Evolutionary conservation across 2,329 filamentous ascomycete genomes (phyloP).

Genomic region (Phaeosphaeria sp.): DNA sequence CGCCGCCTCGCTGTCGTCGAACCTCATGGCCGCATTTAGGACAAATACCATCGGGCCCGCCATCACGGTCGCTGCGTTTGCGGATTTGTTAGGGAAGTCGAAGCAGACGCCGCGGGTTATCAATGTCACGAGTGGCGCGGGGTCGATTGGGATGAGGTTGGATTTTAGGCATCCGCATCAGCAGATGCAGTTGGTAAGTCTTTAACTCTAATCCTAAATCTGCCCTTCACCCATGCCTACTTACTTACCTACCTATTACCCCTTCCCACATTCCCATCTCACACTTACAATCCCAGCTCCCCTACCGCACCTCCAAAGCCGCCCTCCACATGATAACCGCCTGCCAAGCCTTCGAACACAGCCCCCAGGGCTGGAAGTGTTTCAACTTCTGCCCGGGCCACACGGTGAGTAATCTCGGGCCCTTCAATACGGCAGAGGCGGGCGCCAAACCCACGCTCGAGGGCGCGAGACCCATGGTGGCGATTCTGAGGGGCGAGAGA

Average conservation of each 20-base stretch:
- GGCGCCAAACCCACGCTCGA: slow-evolving; percentile 43
- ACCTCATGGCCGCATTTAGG: slow-evolving; percentile 26
- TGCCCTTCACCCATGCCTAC: neutral
- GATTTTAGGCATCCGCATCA: slow-evolving; percentile 27
- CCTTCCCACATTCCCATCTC: neutral
- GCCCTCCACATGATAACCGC: slow-evolving; percentile 49
- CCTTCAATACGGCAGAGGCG: slow-evolving; percentile 16
- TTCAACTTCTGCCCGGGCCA: slow-evolving; percentile 47
- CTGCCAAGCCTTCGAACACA: slow-evolving; percentile 35
- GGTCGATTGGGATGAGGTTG: slow-evolving; percentile 35
- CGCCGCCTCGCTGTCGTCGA: slow-evolving; percentile 3
- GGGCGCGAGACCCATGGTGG: slow-evolving; percentile 40
- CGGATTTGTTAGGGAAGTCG: slow-evolving; percentile 21
- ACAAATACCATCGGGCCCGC: slow-evolving; percentile 29
- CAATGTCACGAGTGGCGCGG: slow-evolving; percentile 39
- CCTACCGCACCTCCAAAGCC: slow-evolving; percentile 45
- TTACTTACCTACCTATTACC: too few species aligned
- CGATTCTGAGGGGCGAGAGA: slow-evolving; percentile 42
- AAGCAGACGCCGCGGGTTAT: slow-evolving; percentile 32
- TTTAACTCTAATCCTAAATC: too few species aligned
- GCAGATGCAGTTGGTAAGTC: slow-evolving; percentile 13
- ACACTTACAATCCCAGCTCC: neutral
- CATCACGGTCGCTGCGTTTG: slow-evolving; percentile 15
- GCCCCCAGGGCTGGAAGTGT: slow-evolving; percentile 37
- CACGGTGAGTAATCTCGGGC: slow-evolving; percentile 24